Evolutionary conservation across 2,329 filamentous ascomycete genomes (phyloP), one percentile per base, ranked within the genome.

Genomic region (Ophiosphaerella narmari): DNA sequence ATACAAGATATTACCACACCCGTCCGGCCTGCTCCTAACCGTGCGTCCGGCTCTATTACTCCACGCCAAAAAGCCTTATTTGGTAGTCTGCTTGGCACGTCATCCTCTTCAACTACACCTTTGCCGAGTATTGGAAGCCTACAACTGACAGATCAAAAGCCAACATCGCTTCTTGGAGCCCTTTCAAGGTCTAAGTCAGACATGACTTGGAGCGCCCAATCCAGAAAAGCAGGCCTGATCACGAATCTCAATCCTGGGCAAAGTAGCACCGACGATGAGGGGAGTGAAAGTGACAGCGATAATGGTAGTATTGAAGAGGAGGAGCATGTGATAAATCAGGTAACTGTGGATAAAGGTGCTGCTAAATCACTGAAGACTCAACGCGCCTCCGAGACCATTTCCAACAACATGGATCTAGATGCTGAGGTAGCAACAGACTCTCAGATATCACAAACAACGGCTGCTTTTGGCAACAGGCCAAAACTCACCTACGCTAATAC

Each of bases 401-500:
- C 46, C 13, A 51, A 66, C 7, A 54, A 57, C 3, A 63, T 65
- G 54, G 56, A 67, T 13, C 31, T 65, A 5, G 65, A 68, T 14
- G 46, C 34, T 1, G 52, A 61, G 32, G 24, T 48, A 3, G 46
- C 52, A 6, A 35, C 39, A 18, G 60, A 66, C 23, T 69, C 66
- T 11, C 68, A 72, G 42, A 50, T 63, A 9, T 71, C 66, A 8
- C 64, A 69, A 46, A 47, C 40, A 11, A 42, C 57, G 8, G 41
- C 60, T 29, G 56, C 55, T 18, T 34, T 56, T 50, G 47, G 59
- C 14, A 52, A 47, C 34, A 56, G 75, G 2, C 71, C 77, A 4
- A 81, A 74, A 57, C 71, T 83, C 37, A 87, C 85, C 2, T 87
- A 87, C 66, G 80, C 81, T 12, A 78, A 78, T 33, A 77, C 82